Conservation (phyloP, 2,329 filamentous ascomycete genomes). For the Coniochaeta prunicola region DNA sequence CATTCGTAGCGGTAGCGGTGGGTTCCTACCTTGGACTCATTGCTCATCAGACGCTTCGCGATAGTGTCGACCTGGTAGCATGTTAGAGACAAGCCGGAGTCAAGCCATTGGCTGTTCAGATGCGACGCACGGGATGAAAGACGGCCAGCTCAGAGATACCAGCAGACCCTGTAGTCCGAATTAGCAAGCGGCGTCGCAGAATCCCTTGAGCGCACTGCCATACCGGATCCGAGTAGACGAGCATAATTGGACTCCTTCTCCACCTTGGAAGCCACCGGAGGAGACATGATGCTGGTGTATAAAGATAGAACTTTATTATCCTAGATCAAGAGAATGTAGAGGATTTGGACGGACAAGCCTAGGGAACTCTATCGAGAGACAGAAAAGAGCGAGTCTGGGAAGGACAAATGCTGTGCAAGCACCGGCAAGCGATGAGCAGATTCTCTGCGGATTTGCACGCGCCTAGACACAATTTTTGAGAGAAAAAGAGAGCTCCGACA, state of each 20-base stretch:
- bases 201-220: slow-evolving; percentile 7
- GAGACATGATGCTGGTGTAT: slow-evolving; percentile 44
- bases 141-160: slow-evolving; percentile 89
- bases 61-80: slow-evolving; percentile 79
- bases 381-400: background rate
- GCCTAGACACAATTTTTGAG: background rate
- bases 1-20: background rate
- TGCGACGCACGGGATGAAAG: slow-evolving; percentile 70
- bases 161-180: slow-evolving; percentile 60
- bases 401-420: background rate
- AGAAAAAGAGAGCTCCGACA: slow-evolving; percentile 1
- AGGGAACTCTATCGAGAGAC: background rate
- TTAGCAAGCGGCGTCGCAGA: slow-evolving; percentile 9
- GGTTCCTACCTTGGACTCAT: slow-evolving; percentile 63
- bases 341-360: background rate
- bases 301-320: background rate
- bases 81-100: background rate
- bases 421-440: background rate
- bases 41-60: slow-evolving; percentile 98
- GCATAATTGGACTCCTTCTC: slow-evolving; percentile 86
- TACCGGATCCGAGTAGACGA: slow-evolving; percentile 86
- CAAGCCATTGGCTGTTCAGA: slow-evolving; percentile 2
- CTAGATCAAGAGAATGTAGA: background rate
- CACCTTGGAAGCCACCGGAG: slow-evolving; percentile 35
- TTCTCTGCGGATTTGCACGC: background rate